Evolutionary conservation across 108 stramenopile genomes (phyloP), one percentile per base, ranked within the genome.

Genomic region (Cyclotella kingstonii): DNA sequence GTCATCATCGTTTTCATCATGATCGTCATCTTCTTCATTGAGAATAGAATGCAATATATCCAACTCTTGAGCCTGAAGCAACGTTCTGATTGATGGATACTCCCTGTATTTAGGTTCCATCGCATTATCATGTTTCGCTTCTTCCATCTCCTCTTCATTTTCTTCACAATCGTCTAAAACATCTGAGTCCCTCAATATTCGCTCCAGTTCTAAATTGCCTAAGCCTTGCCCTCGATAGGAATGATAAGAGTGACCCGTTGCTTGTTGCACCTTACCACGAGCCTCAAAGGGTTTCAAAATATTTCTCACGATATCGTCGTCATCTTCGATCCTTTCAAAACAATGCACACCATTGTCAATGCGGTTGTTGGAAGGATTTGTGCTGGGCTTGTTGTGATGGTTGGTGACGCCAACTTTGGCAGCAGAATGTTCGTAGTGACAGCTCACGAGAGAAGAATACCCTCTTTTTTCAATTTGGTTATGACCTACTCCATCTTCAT

Each of bases 131-230:
- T 25, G 15, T 26, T 44, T 14, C 11, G 6, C 42, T 23, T 47
- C 40, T 23, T 30, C 29, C 11, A 8, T 21, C 1, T 12, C 54
- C 1, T 42, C 54, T 34, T 44, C 39, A 42, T 46, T 65, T 9
- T 54, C 52, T 1, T 57, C 63, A 28, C 39, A 34, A 28, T 71
- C 72, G 14, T 68, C 73, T 7, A 43, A 40, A 21, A 77, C 81
- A 27, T 89, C 84, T 25, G 81, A 79, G 67, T 89, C 88, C 54
- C 79, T 60, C 36, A 89, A 62, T 26, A 89, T 82, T 62, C 82
- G 81, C 69, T 89, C 88, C 71, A 89, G 68, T 36, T 89, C 88
- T 35, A 84, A 68, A 40, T 46, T 62, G 27, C 15, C 50, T 3
- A 34, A 23, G 3, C 45, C 40, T 10, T 41, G 33, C 35, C 43